Percentiles rank a stretch among this genome's conserved stretches.
Conservation (phyloP, 768 basidiomycete genomes). For the Naganishia vishniacii region DNA sequence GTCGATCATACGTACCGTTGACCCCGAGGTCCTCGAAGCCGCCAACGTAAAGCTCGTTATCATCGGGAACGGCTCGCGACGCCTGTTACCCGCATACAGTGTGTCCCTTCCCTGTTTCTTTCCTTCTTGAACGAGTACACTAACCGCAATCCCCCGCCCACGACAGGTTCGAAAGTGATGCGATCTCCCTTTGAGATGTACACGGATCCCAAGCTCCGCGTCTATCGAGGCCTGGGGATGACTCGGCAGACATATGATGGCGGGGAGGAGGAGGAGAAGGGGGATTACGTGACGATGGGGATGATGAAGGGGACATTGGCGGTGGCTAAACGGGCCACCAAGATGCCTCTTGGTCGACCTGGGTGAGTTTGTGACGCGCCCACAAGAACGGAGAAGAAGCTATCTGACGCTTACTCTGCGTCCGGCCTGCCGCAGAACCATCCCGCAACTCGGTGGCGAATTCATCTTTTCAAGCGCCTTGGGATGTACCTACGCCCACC, state of each 20-base stretch:
- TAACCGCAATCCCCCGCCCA: too few species aligned
- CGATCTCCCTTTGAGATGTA: constrained; percentile 67
- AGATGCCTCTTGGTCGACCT: constrained; percentile 64
- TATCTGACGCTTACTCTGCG: too few species aligned
- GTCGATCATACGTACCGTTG: constrained; percentile 56
- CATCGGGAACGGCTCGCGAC: constrained; percentile 71
- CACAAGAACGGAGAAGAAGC: too few species aligned
- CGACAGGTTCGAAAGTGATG: constrained; percentile 55
- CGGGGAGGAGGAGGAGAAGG: constrained; percentile 52
- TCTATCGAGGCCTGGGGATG: constrained; percentile 76
- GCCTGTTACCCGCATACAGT: constrained; percentile 69
- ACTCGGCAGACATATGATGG: constrained; percentile 54
- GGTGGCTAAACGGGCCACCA: constrained; percentile 55
- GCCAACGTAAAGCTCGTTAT: constrained; percentile 62
- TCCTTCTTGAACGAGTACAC: constrained; percentile 41
- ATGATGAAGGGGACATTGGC: constrained; percentile 64
- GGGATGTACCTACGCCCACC: constrained; percentile 68
- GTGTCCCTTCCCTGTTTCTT: constrained; percentile 44
- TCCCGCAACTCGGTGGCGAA: constrained; percentile 80
- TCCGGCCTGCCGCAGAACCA: too few species aligned
- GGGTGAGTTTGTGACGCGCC: too few species aligned
- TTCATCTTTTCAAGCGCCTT: constrained; percentile 65
- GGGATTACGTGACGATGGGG: constrained; percentile 64
- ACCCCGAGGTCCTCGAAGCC: constrained; percentile 53
- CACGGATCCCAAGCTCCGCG: constrained; percentile 64